Conservation (phyloP, 208 protist genomes). For the Trypanosoma melophagium region DNA sequence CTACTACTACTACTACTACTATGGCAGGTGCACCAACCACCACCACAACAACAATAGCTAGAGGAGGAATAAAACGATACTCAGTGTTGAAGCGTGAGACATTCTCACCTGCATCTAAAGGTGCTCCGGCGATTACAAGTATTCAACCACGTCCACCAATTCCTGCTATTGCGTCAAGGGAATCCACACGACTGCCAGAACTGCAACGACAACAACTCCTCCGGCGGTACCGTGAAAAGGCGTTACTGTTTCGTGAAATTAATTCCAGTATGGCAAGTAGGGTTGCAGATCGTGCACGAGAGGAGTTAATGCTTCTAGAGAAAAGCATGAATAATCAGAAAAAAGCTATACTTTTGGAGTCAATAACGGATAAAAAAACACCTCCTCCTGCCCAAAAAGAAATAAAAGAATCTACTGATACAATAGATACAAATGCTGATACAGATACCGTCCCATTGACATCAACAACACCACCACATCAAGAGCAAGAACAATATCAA, state of each 20-base stretch:
- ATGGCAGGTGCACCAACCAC: not conserved
- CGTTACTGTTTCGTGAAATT: slow-evolving; percentile 54
- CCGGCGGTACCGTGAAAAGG: slow-evolving; percentile 64
- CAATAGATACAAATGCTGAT: not conserved
- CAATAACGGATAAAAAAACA: no score
- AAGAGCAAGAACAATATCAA: slow-evolving; percentile 15
- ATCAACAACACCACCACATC: not conserved
- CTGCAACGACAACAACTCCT: slow-evolving; percentile 55
- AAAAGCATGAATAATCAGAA: slow-evolving; percentile 17
- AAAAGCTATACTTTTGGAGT: no score
- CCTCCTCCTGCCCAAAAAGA: no score
- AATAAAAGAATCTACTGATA: slow-evolving; percentile 2
- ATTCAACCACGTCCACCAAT: slow-evolving; percentile 44
- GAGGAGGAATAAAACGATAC: not conserved
- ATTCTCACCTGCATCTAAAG: not conserved
- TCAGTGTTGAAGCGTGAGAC: not conserved
- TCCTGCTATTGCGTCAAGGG: slow-evolving; percentile 53
- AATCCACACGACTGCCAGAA: slow-evolving; percentile 32
- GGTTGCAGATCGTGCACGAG: slow-evolving; percentile 55
- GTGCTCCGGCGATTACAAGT: slow-evolving; percentile 8
- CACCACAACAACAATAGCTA: not conserved
- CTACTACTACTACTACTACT: no score
- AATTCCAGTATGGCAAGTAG: slow-evolving; percentile 55
- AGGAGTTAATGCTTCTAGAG: slow-evolving; percentile 79
- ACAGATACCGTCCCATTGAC: not conserved